Evolutionary conservation across 1,284 basidiomycete genomes (phyloP).

Genomic region (Pterulicium gracile): DNA sequence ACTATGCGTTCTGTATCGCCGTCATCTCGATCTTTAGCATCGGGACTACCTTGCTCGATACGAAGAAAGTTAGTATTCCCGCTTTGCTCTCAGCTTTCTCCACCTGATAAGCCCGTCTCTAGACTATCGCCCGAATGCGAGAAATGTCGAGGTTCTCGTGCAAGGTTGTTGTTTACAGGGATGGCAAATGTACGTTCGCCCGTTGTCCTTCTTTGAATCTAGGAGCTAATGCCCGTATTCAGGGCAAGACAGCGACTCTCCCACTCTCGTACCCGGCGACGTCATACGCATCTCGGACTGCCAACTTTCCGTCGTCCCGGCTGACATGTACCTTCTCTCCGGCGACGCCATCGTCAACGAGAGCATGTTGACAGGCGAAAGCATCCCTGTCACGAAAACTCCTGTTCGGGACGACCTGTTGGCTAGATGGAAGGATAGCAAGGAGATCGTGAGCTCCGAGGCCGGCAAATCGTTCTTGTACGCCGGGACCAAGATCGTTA

Average conservation of each 20-base stretch:
- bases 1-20: conserved; percentile 96
- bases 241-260: conserved; percentile 74
- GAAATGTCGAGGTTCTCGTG: conserved; percentile 95
- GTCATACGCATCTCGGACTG: conserved; percentile 70
- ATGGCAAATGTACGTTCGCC: conserved; percentile 56
- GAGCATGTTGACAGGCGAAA: conserved; percentile 97
- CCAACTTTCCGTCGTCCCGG: conserved; percentile 69
- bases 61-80: conserved; percentile 56
- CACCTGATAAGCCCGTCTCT: conserved; percentile 10
- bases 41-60: conserved; percentile 83
- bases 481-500: conserved; percentile 86
- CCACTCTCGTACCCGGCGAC: conserved; percentile 86
- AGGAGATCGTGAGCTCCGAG: conserved; percentile 38
- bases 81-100: background rate
- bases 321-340: conserved; percentile 86
- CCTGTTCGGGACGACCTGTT: conserved; percentile 70
- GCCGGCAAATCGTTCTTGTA: conserved; percentile 85
- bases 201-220: conserved; percentile 8
- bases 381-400: conserved; percentile 84
- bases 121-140: conserved; percentile 91
- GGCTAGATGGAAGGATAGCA: conserved; percentile 55
- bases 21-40: conserved; percentile 87
- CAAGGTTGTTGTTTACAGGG: conserved; percentile 61
- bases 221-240: conserved; percentile 8
- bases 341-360: conserved; percentile 98